phyloP scores from a whole-genome alignment of 495 filamentous ascomycete species.

The Trichoderma reesei region DNA sequence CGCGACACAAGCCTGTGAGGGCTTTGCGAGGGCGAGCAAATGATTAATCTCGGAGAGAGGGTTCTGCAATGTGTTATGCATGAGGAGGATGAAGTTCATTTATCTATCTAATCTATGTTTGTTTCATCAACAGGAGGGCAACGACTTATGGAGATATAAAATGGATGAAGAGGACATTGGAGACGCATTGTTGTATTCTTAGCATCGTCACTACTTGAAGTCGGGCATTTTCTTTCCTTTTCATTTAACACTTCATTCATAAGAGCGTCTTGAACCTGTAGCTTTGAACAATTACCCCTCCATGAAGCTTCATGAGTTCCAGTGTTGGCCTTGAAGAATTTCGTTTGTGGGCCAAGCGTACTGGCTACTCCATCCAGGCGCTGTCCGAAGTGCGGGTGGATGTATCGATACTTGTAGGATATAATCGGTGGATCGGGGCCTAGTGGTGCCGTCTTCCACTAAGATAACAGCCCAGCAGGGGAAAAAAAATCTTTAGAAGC shows the following conservation, averaged over 20 bases:
- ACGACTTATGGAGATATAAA: conserved; percentile 2
- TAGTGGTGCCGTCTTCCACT: not conserved
- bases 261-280: not conserved
- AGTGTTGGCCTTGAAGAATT: too few relatives aligned
- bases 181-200: not conserved
- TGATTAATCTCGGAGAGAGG: not conserved
- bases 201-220: not conserved
- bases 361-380: too few relatives aligned
- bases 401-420: not conserved
- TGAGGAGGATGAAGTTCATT: not conserved
- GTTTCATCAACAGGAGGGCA: not conserved
- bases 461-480: not conserved
- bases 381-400: not conserved
- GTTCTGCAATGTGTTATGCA: not conserved
- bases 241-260: not conserved
- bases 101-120: not conserved
- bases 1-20: not conserved
- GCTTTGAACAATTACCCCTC: too few relatives aligned
- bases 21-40: not conserved
- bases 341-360: too few relatives aligned
- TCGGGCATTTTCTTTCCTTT: not conserved
- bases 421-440: not conserved
- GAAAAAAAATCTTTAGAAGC: conserved; percentile 7
- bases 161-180: not conserved
- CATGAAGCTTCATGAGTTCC: too few relatives aligned